Evolutionary conservation across 108 stramenopile genomes (phyloP).

Genomic region (Skeletonema marinoi): DNA sequence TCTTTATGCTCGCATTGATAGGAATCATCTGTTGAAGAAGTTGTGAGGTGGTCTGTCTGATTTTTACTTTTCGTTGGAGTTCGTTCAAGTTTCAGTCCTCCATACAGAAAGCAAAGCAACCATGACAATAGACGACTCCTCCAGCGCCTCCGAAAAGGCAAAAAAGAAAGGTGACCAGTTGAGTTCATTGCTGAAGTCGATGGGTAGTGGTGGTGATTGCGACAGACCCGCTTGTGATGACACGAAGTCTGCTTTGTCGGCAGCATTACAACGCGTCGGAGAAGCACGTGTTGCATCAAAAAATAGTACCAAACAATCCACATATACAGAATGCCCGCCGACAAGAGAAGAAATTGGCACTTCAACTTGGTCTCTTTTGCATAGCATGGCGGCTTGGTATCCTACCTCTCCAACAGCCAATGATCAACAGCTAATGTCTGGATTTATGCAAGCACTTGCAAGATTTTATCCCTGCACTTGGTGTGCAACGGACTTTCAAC

Average conservation of each 20-base stretch:
- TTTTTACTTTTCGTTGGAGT: not conserved
- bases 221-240: conserved; percentile 89
- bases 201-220: conserved; percentile 64
- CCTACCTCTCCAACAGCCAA: conserved; percentile 72
- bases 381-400: conserved; percentile 91
- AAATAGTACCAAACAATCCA: conserved; percentile 4
- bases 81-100: too few relatives aligned
- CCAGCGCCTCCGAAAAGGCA: conserved; percentile 13
- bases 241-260: conserved; percentile 55
- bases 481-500: conserved; percentile 81
- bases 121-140: not conserved
- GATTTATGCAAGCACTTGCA: conserved; percentile 71
- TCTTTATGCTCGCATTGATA: too few relatives aligned
- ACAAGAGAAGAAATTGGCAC: conserved; percentile 66
- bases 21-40: not conserved
- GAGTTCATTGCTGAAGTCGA: conserved; percentile 39
- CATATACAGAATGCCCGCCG: conserved; percentile 68
- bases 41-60: not conserved
- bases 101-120: not conserved
- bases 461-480: conserved; percentile 87
- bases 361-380: conserved; percentile 78
- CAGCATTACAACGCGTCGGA: conserved; percentile 54
- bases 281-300: conserved; percentile 9
- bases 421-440: conserved; percentile 59
- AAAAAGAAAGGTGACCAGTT: conserved; percentile 1